phyloP scores from a whole-genome alignment of 176 grass and related monocot genomes.

The Oryza rufipogon region DNA sequence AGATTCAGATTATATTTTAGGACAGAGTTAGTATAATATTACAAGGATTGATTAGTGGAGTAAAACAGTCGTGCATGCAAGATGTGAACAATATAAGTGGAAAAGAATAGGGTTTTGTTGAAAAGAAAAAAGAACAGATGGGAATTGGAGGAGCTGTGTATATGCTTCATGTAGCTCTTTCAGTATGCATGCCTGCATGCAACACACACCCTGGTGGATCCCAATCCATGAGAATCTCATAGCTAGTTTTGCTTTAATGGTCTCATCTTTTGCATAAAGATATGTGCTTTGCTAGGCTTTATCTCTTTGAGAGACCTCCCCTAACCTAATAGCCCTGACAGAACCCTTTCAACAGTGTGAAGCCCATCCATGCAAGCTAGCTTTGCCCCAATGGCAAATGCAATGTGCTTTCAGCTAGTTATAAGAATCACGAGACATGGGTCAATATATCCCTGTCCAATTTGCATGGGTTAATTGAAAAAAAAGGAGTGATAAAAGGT shows the following conservation, averaged over 20 bases:
- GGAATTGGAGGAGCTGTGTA: background rate
- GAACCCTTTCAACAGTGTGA: slow-evolving; percentile 49
- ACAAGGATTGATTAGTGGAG: background rate
- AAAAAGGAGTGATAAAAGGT: slow-evolving; percentile 16
- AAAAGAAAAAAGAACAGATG: background rate
- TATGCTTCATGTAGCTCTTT: slow-evolving; percentile 30
- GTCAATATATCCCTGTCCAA: slow-evolving; percentile 14
- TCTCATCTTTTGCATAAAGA: slow-evolving; percentile 62
- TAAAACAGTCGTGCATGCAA: background rate
- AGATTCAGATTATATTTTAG: too few species aligned
- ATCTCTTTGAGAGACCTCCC: slow-evolving; percentile 51
- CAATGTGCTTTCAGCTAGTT: slow-evolving; percentile 45
- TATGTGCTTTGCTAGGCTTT: slow-evolving; percentile 50
- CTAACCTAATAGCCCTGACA: slow-evolving; percentile 38
- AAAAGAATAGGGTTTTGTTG: background rate
- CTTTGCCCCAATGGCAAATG: slow-evolving; percentile 49
- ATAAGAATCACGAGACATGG: slow-evolving; percentile 45
- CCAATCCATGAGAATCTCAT: slow-evolving; percentile 59
- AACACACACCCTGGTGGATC: slow-evolving; percentile 53
- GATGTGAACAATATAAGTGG: background rate
- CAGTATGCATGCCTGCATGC: slow-evolving; percentile 31
- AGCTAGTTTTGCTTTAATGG: slow-evolving; percentile 59
- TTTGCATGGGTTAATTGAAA: slow-evolving; percentile 25
- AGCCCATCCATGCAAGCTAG: slow-evolving; percentile 25
- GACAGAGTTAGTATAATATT: background rate